Evolutionary conservation across 1,284 basidiomycete genomes (phyloP).

Genomic region (Inonotus obliquus): DNA sequence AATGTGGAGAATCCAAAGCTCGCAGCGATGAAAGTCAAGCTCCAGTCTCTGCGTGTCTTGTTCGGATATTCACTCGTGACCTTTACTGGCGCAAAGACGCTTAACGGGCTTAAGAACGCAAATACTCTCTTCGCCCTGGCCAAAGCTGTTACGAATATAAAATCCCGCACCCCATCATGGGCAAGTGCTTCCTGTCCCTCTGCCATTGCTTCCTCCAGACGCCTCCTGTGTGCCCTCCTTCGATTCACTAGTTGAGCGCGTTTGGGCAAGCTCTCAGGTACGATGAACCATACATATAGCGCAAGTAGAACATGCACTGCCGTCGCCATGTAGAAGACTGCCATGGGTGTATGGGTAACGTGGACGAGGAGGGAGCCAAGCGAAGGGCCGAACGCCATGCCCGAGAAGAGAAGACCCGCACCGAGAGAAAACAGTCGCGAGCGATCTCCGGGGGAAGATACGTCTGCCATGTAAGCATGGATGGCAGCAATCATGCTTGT

Average conservation of each 20-base stretch:
- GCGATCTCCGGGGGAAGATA: conserved; percentile 46
- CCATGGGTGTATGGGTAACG: conserved; percentile 51
- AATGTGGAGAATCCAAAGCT: conserved; percentile 51
- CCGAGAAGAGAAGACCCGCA: conserved; percentile 57
- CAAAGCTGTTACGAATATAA: conserved; percentile 16
- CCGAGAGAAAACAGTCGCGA: conserved; percentile 60
- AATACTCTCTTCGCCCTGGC: conserved; percentile 37
- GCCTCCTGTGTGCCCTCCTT: conserved; percentile 28
- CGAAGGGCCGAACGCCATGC: conserved; percentile 70
- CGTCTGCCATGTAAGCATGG: conserved; percentile 64
- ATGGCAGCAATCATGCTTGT: conserved; percentile 44
- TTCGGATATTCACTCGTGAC: conserved; percentile 31
- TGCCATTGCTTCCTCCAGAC: conserved; percentile 21
- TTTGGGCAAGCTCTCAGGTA: conserved; percentile 72
- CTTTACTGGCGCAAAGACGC: conserved; percentile 52
- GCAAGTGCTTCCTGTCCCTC: conserved; percentile 20
- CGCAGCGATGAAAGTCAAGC: conserved; percentile 52
- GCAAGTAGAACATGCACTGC: conserved; percentile 45
- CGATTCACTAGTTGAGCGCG: conserved; percentile 33
- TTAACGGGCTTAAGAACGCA: conserved; percentile 60
- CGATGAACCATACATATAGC: conserved; percentile 48
- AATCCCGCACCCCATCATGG: conserved; percentile 13
- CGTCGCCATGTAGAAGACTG: conserved; percentile 67
- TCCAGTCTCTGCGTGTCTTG: conserved; percentile 61
- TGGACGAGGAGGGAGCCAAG: conserved; percentile 64